Evolutionary conservation across 495 filamentous ascomycete genomes (phyloP), one percentile per base, ranked within the genome.

Genomic region (Xylaria cubensis): DNA sequence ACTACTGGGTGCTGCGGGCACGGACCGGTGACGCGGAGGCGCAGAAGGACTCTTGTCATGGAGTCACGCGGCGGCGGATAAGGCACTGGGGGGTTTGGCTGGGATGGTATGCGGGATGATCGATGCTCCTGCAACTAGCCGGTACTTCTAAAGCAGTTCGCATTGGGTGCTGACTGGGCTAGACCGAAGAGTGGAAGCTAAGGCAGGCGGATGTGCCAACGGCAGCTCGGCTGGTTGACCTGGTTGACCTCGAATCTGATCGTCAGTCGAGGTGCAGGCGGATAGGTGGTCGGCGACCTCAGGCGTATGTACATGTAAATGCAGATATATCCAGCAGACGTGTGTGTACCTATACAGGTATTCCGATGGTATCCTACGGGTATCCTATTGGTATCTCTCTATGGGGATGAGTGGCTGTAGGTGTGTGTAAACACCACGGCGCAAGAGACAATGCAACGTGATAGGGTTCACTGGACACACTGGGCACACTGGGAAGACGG

Each of bases 41-140:
- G 74, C 74, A 78, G 64, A 68, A 36, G 71, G 71, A 65, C 69
- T 79, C 64, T 71, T 75, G 76, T 81, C 77, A 78, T 76, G 74
- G 77, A 76, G 83, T 84, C 82, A 84, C 79, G 80, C 82, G 81
- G 76, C 78, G 80, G 79, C 82, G 83, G 83, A 81, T 84, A 81
- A 79, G 75, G 83, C 81, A 83, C 83, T 77, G 77, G 70, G 77
- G 76, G 46, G 77, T 79, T 67, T 79, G 77, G 71, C 77, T 76
- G 50, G 77, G 77, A 69, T 79, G 76, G 67, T 79, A 79, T 79
- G 77, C 75, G 77, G 77, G 77, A 79, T 79, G 77, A 71, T 79
- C 75, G 77, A 79, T 75, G 73, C 75, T 78, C 71, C 74, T 79
- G 77, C 77, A 79, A 74, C 77, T 79, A 79, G 74, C 77, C 77